Percentiles rank a stretch among this genome's conserved stretches.
Conservation (phyloP, 768 basidiomycete species). For the Mycena rosella region DNA sequence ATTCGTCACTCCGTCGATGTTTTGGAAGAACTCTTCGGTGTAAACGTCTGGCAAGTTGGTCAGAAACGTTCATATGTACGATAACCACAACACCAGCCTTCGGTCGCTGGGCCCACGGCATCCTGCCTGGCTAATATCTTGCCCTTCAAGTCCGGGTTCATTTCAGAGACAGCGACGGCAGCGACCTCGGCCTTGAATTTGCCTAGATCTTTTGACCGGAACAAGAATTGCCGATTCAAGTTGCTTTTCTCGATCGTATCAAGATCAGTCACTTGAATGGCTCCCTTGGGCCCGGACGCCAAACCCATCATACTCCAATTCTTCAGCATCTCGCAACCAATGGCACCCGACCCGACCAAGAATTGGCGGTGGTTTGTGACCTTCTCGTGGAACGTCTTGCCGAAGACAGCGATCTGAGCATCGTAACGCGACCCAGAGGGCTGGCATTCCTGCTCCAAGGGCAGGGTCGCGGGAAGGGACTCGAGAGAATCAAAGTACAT, state of each 20-base stretch:
- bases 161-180: constrained; percentile 89
- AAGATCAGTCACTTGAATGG: constrained; percentile 94
- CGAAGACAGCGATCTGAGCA: constrained; percentile 96
- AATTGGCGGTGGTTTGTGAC: constrained; percentile 92
- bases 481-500: constrained; percentile 98
- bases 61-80: constrained; percentile 58
- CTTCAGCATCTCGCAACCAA: constrained; percentile 99
- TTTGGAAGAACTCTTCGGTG: constrained; percentile 87
- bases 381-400: constrained; percentile 92
- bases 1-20: constrained; percentile 95
- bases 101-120: constrained; percentile 91
- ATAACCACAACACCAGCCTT: constrained; percentile 72
- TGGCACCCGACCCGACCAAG: constrained; percentile 98
- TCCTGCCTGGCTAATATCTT: constrained; percentile 93
- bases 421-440: constrained; percentile 91
- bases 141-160: constrained; percentile 92
- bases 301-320: constrained; percentile 99
- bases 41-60: constrained; percentile 75
- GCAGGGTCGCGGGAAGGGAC: constrained; percentile 82
- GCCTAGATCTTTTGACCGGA: constrained; percentile 95
- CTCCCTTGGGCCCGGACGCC: constrained; percentile 80
- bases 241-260: constrained; percentile 99
- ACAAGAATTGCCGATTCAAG: constrained; percentile 97
- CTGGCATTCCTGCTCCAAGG: constrained; percentile 86
- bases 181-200: constrained; percentile 98